Evolutionary conservation across 108 stramenopile genomes (phyloP), one percentile per base, ranked within the genome.

Genomic region (Skeletonema marinoi): DNA sequence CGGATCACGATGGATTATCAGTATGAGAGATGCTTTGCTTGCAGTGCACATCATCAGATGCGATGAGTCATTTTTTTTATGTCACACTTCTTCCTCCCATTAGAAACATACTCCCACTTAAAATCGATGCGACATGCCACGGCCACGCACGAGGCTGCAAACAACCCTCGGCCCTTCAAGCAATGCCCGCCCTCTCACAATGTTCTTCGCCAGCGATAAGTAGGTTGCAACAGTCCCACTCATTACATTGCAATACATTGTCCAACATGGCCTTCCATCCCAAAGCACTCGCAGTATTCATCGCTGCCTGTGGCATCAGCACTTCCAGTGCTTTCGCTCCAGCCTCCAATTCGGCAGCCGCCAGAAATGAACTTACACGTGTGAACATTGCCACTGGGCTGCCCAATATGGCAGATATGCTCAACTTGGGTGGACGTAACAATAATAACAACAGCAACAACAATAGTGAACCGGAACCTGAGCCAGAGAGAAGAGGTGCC

Each of bases 311-410:
- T 60, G 25, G 54, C 4, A 10, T 56, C 25, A 51, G 60, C 69
- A n/a, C 14, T 48, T 51, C 19, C 17, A 50, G 29, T 33, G 68
- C 67, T 12, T 78, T 78, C 38, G 65, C 78, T 13, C 78, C 78
- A 4, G 38, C 70, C 14, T 63, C 78, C 32, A 32, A 46, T 16
- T 46, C 13, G 56, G 21, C 78, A 33, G 41, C 67, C 12, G n/a
- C 30, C 7, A 62, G 62, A 41, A 19, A 60, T 9, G 65, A 71
- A 6, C 39, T 66, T 32, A 78, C 78, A 32, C 70, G 70, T 12
- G 39, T 78, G 17, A 59, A 71, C 65, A 71, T 78, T 60, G 78
- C 78, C 64, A 78, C 78, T 59, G 58, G 70, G 12, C n/a, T 78
- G 25, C 78, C 78, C 9, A 71, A 66, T 21, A 44, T 71, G 38